phyloP scores from a whole-genome alignment of 2,329 filamentous ascomycete genomes.

The Pseudofabraea citricarpa region DNA sequence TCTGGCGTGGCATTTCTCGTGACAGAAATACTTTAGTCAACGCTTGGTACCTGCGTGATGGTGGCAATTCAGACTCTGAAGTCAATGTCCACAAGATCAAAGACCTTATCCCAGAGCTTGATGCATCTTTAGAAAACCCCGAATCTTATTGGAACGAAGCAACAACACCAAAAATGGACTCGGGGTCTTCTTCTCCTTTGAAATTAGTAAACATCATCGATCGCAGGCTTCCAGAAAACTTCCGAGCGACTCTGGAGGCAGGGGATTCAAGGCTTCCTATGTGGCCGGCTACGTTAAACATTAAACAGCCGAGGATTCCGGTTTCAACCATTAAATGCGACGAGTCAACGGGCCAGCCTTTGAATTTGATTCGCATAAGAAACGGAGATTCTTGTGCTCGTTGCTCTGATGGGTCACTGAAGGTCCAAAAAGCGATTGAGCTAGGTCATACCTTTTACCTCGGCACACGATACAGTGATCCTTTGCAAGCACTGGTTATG shows the following conservation, averaged over 20 bases:
- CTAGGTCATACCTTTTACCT: constrained; percentile 94
- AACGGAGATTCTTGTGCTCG: constrained; percentile 69
- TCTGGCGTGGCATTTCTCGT: constrained; percentile 61
- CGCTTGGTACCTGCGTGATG: constrained; percentile 44
- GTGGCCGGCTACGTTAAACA: constrained; percentile 7
- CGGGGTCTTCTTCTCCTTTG: neutral
- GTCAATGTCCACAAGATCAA: constrained; percentile 63
- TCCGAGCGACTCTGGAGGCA: constrained; percentile 7
- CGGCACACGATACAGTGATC: constrained; percentile 79
- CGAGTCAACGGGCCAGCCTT: constrained; percentile 33
- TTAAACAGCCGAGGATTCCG: constrained; percentile 3
- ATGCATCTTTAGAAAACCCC: constrained; percentile 63
- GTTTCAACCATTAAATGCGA: constrained; percentile 23
- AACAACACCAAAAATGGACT: neutral
- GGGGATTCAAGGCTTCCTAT: constrained; percentile 12
- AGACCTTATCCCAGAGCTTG: constrained; percentile 58
- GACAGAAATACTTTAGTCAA: constrained; percentile 66
- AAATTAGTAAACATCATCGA: constrained; percentile 35
- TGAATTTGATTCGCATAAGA: constrained; percentile 62
- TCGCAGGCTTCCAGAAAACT: constrained; percentile 21
- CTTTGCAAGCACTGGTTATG: constrained; percentile 61
- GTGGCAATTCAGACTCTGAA: constrained; percentile 24
- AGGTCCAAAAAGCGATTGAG: constrained; percentile 72
- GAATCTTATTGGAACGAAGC: constrained; percentile 42
- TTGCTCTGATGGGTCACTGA: constrained; percentile 60